Evolutionary conservation across 805 yeast genomes (phyloP).

Genomic region (Candida pseudofarinosa): DNA sequence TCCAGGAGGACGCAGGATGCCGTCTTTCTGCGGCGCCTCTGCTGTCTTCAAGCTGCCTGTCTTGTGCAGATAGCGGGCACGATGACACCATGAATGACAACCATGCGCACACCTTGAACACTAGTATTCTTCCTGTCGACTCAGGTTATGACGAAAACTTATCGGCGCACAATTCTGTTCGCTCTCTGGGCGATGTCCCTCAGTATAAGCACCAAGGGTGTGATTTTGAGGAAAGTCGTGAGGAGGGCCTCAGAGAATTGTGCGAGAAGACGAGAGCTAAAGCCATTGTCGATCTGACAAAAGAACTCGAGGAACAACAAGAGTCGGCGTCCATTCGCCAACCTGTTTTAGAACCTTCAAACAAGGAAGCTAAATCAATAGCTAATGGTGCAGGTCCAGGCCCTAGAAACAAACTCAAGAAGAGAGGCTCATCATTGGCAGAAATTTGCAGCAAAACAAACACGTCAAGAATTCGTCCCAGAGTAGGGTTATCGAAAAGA

Average conservation of each 20-base stretch:
- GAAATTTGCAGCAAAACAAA: constrained; percentile 13
- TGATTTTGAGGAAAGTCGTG: constrained; percentile 4
- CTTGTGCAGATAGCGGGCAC: not conserved
- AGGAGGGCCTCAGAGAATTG: not conserved
- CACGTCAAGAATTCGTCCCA: constrained; percentile 5
- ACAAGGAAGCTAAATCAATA: not conserved
- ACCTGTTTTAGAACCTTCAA: too few species aligned
- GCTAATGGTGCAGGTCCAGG: not conserved
- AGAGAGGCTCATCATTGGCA: constrained; percentile 9
- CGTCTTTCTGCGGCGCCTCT: not conserved
- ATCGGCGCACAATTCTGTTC: not conserved
- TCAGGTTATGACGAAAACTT: not conserved
- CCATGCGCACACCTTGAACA: not conserved
- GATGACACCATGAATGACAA: not conserved
- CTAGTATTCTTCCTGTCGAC: constrained; percentile 1
- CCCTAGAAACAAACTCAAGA: not conserved
- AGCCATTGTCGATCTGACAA: not conserved
- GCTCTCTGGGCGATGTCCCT: not conserved
- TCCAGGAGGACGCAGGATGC: not conserved
- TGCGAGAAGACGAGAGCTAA: constrained; percentile 1
- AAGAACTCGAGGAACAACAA: not conserved
- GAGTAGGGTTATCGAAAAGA: constrained; percentile 26
- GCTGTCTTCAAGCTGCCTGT: too few species aligned
- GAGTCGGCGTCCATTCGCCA: not conserved
- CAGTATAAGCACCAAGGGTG: constrained; percentile 8